Evolutionary conservation across 306 rosid genomes (phyloP).

Genomic region (Argentina anserina): DNA sequence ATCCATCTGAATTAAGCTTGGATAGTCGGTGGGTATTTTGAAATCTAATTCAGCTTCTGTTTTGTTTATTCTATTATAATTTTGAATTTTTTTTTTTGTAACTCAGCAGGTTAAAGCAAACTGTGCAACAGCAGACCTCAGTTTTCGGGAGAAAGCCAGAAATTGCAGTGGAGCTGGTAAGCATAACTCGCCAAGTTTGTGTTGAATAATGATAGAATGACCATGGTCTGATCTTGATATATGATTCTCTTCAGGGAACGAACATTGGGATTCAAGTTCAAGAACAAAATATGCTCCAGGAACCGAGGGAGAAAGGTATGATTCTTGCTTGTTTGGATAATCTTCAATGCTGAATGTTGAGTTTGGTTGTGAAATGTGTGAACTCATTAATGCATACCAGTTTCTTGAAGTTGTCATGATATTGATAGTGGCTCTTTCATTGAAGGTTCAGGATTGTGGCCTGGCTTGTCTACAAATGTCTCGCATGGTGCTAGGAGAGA

Average conservation of each 20-base stretch:
- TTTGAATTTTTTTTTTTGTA: background rate
- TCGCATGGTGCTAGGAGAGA: conserved; percentile 16
- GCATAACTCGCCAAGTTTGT: conserved; percentile 16
- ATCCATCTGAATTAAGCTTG: conserved; percentile 30
- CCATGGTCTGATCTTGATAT: conserved; percentile 9
- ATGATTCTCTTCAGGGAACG: conserved; percentile 34
- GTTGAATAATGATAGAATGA: conserved; percentile 1
- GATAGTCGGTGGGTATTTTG: conserved; percentile 54
- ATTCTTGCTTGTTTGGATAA: background rate
- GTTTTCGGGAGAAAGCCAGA: conserved; percentile 30
- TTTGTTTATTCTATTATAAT: background rate
- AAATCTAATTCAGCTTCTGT: background rate
- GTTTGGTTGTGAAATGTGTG: background rate
- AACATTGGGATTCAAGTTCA: conserved; percentile 27
- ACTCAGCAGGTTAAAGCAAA: conserved; percentile 32
- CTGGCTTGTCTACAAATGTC: conserved; percentile 32
- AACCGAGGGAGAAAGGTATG: conserved; percentile 36
- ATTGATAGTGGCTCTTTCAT: conserved; percentile 9
- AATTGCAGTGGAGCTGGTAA: conserved; percentile 33
- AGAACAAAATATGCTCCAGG: conserved; percentile 26
- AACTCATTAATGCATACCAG: background rate
- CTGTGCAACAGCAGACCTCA: conserved; percentile 29
- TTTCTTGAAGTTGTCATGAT: background rate
- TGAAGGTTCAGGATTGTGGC: conserved; percentile 38
- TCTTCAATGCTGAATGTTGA: background rate